Base-by-base conservation (phyloP, 2,329 filamentous ascomycete species). In the Penicillium freii region DNA sequence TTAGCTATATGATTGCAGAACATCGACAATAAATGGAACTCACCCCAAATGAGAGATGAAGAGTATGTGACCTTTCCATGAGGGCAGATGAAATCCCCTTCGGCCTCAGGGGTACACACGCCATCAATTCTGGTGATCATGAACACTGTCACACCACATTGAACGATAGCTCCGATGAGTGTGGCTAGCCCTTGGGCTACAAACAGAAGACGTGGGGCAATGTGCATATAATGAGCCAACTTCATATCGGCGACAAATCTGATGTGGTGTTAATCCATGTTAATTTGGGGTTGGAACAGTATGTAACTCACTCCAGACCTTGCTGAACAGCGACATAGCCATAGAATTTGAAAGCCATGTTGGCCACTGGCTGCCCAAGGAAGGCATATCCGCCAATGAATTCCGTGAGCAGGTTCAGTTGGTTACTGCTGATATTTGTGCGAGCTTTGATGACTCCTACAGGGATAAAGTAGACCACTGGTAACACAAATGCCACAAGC, bases 281-380 rank as follows among this genome's bases (percentile, higher is more conserved):
- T 13, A n/a, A 6, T 23, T 29, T 23, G n/a, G 10, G 23, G n/a
- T n/a, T 9, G 2, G 15, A 36, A 21, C 2, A 49, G 6, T 3
- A 61, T 23, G 15, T 34, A 23, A 47, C 71, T 58, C 62, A 73
- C 69, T 74, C 73, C 40, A 88, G 76, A 2, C 84, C 85, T 71
- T 88, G 84, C 4, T 82, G 78, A 79, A 88, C 86, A 70, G 81
- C 84, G 51, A 88, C 82, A 70, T 87, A 88, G 57, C 86, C 84
- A 66, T 88, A 89, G 66, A 87, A 88, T 70, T 89, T 89, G 76
- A 90, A 90, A 72, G 88, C 82, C 80, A 81, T 80, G 58, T 80
- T 81, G 34, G 78, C 79, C 11, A 82, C 66, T 0, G 78, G 78
- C 33, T 69, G 71, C 4, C 79, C 79, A 21, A 77, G 70, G 55